Percentiles rank a stretch among this genome's conserved stretches.
phyloP scores from a whole-genome alignment of 75 land plant genomes.

The Pinus taeda region DNA sequence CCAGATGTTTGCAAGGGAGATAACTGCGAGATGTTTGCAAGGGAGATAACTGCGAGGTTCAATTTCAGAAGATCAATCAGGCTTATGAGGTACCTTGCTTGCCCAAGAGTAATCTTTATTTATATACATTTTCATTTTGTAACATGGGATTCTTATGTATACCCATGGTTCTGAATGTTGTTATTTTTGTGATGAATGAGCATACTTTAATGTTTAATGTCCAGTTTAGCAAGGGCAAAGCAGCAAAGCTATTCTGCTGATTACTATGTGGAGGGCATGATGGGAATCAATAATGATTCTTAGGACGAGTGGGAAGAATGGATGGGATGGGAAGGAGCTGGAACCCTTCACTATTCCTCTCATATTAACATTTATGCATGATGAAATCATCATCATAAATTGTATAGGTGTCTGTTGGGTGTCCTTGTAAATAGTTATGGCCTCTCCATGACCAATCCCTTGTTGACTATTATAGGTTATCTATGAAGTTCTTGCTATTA shows the following conservation, averaged over 20 bases:
- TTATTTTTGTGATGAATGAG: background rate
- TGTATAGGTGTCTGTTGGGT: no score
- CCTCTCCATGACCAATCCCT: no score
- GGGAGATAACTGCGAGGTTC: constrained; percentile 54
- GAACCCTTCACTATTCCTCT: constrained; percentile 64
- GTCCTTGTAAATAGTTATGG: no score
- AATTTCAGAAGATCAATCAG: constrained; percentile 58
- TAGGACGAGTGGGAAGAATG: constrained; percentile 43
- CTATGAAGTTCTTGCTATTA: no score
- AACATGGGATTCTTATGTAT: no score
- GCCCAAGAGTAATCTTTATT: no score
- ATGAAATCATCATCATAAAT: no score
- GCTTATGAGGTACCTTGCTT: constrained; percentile 66
- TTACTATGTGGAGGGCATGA: constrained; percentile 32
- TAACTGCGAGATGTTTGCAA: constrained; percentile 68
- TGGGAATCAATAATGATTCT: constrained; percentile 39
- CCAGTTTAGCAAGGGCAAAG: background rate
- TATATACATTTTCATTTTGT: no score
- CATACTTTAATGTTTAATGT: background rate
- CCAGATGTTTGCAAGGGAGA: constrained; percentile 80
- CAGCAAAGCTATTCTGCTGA: background rate
- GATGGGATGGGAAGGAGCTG: constrained; percentile 92
- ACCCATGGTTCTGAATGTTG: no score
- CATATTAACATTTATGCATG: constrained; percentile 38
- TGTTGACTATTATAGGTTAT: no score